Conservation (phyloP, 306 rosid genomes). For the Pyrus pyrifolia region DNA sequence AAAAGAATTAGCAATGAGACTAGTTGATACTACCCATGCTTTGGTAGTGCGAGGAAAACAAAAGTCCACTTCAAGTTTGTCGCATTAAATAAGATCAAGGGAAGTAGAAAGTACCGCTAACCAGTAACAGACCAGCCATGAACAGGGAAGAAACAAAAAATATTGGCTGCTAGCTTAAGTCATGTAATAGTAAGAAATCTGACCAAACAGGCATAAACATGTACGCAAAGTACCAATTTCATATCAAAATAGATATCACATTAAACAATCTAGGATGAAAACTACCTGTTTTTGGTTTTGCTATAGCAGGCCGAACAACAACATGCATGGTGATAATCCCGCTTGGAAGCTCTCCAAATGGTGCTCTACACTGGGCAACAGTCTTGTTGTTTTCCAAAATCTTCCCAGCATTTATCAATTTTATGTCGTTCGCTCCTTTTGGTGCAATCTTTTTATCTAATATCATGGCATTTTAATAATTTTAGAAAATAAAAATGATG, state of each 20-base stretch:
- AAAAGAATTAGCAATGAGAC: not conserved
- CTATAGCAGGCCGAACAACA: constrained; percentile 77
- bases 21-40: not conserved
- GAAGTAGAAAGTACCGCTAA: not conserved
- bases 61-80: not conserved
- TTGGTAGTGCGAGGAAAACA: not conserved
- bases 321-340: constrained; percentile 91
- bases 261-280: constrained; percentile 5
- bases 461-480: constrained; percentile 10
- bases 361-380: constrained; percentile 80
- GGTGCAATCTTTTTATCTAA: constrained; percentile 72
- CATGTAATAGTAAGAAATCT: not conserved
- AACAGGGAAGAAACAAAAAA: not conserved
- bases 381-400: constrained; percentile 89
- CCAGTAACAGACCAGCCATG: not conserved
- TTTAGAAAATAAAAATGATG: constrained; percentile 1
- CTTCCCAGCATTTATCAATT: constrained; percentile 77
- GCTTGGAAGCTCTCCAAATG: constrained; percentile 70
- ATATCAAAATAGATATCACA: not conserved
- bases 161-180: not conserved
- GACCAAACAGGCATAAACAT: not conserved
- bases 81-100: not conserved
- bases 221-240: not conserved
- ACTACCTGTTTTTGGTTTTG: constrained; percentile 81
- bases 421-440: constrained; percentile 76